Percentiles rank a stretch among this genome's conserved stretches.
phyloP scores from a whole-genome alignment of 495 filamentous ascomycete genomes.

The Monascus purpureus region DNA sequence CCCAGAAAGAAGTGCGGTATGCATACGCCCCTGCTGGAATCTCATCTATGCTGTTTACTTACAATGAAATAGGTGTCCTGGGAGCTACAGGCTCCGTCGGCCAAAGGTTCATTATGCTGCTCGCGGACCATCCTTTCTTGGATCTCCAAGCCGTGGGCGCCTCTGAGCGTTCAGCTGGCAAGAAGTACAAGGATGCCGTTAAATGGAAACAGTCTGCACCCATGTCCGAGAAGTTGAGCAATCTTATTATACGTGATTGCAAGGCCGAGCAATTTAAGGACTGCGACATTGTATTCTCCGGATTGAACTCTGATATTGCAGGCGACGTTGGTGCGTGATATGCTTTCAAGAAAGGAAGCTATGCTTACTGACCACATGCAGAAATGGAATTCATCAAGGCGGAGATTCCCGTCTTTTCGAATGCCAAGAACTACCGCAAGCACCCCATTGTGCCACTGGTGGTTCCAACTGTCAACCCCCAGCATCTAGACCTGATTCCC shows the following conservation, averaged over 20 bases:
- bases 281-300: constrained; percentile 81
- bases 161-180: constrained; percentile 63
- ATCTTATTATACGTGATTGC: constrained; percentile 63
- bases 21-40: constrained; percentile 1
- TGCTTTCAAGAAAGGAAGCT: background rate
- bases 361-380: constrained; percentile 16
- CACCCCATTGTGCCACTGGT: constrained; percentile 73
- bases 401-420: constrained; percentile 71
- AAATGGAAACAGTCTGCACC: constrained; percentile 70
- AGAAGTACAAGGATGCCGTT: constrained; percentile 72
- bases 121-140: constrained; percentile 65
- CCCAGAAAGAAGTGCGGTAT: constrained; percentile 37
- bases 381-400: constrained; percentile 70
- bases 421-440: constrained; percentile 79
- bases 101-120: constrained; percentile 72
- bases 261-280: constrained; percentile 58
- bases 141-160: constrained; percentile 66
- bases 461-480: constrained; percentile 70
- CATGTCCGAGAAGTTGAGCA: constrained; percentile 51
- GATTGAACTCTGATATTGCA: constrained; percentile 72
- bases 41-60: constrained; percentile 2
- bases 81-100: constrained; percentile 59
- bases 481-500: constrained; percentile 65
- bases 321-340: constrained; percentile 52
- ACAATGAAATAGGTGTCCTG: constrained; percentile 24